Evolutionary conservation across 495 filamentous ascomycete genomes (phyloP).

Genomic region (Penicillium salamii): DNA sequence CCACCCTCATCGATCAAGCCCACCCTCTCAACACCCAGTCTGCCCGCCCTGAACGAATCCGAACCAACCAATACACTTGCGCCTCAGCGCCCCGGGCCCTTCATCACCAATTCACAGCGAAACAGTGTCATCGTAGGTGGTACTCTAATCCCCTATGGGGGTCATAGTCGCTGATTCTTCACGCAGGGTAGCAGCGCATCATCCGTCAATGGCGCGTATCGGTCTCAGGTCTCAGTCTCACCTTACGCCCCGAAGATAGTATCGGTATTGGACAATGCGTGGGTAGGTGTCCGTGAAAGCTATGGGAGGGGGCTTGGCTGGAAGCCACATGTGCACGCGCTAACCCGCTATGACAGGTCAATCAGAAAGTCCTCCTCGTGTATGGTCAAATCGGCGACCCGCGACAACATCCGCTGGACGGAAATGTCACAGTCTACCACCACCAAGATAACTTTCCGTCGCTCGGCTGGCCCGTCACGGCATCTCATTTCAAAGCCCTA

Average conservation of each 20-base stretch:
- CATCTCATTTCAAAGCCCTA: slow-evolving; percentile 85
- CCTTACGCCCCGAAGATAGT: slow-evolving; percentile 74
- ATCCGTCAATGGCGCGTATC: slow-evolving; percentile 51
- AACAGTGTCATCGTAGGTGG: slow-evolving; percentile 48
- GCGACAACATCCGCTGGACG: slow-evolving; percentile 67
- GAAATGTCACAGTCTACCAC: slow-evolving; percentile 73
- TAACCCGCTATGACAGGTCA: slow-evolving; percentile 56
- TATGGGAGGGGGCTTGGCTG: too few relatives aligned
- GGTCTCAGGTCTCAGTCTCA: slow-evolving; percentile 58
- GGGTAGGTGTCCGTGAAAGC: slow-evolving; percentile 67
- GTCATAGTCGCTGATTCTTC: neutral
- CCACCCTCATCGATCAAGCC: slow-evolving; percentile 60
- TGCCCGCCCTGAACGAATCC: slow-evolving; percentile 50
- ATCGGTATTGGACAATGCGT: slow-evolving; percentile 75
- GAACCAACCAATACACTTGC: slow-evolving; percentile 36
- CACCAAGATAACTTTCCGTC: slow-evolving; percentile 81
- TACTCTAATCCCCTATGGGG: neutral
- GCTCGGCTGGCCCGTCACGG: slow-evolving; percentile 77
- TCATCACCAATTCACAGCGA: slow-evolving; percentile 44
- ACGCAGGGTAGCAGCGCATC: slow-evolving; percentile 38
- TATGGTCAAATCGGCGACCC: slow-evolving; percentile 77
- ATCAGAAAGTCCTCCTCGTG: slow-evolving; percentile 83
- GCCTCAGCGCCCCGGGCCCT: slow-evolving; percentile 43
- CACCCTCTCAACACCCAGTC: slow-evolving; percentile 49
- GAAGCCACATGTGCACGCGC: too few relatives aligned